Conservation (phyloP, 1,139 yeast species). For the Saccharomyces hybrid region DNA sequence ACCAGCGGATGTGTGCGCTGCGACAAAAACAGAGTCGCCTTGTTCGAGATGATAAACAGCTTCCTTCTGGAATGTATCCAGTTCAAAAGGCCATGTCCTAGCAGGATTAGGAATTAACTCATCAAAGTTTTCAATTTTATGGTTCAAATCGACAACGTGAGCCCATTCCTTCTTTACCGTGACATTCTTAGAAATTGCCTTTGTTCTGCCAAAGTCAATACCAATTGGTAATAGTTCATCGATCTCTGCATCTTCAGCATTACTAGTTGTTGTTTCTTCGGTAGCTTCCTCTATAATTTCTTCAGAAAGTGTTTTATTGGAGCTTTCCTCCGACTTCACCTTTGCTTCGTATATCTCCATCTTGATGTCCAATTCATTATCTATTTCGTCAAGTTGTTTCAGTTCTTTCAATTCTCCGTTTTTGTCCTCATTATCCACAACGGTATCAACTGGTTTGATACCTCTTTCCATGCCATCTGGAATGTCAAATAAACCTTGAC, state of each 20-base stretch:
- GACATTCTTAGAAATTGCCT: conserved; percentile 31
- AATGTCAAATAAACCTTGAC: conserved; percentile 65
- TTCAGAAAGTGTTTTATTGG: conserved; percentile 21
- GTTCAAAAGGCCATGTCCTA: conserved; percentile 82
- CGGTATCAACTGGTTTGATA: conserved; percentile 30
- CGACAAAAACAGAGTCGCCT: conserved; percentile 95
- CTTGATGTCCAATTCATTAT: conserved; percentile 23
- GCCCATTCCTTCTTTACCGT: conserved; percentile 72
- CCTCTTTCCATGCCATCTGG: conserved; percentile 85
- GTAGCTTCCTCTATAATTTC: conserved; percentile 6
- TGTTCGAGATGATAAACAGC: conserved; percentile 94
- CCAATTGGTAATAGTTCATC: conserved; percentile 75
- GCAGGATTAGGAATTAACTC: conserved; percentile 93
- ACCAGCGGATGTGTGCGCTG: conserved; percentile 96
- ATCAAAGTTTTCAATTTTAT: conserved; percentile 70
- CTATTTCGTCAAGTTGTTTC: conserved; percentile 23
- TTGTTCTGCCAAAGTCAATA: conserved; percentile 39
- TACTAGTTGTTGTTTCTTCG: background rate
- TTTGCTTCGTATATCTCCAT: conserved; percentile 26
- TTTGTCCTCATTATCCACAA: conserved; percentile 9
- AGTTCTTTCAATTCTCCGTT: conserved; percentile 16
- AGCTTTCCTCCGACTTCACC: conserved; percentile 26
- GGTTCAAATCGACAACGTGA: conserved; percentile 83
- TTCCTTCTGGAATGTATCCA: conserved; percentile 93
- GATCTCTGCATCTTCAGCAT: conserved; percentile 36